Conservation (phyloP, 805 yeast species). For the Kregervanrija pseudodelftensis region DNA sequence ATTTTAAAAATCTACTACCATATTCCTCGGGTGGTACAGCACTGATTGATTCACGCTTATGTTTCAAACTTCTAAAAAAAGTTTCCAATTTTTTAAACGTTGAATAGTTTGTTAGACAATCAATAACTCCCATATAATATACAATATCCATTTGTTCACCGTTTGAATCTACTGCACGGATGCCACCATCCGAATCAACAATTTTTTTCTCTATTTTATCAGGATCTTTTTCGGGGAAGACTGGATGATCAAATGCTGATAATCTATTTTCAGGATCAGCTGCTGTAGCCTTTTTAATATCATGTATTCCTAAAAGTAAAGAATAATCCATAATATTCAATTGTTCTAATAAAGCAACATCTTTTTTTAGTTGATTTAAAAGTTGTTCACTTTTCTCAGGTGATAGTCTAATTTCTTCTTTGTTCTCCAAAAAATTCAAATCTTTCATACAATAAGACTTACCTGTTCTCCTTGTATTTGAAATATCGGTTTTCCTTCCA, state of each 20-base stretch:
- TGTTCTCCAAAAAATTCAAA: constrained; percentile 72
- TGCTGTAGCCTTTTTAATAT: constrained; percentile 46
- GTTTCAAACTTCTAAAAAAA: constrained; percentile 67
- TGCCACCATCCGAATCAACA: constrained; percentile 61
- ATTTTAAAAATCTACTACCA: constrained; percentile 76
- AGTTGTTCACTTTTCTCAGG: constrained; percentile 57
- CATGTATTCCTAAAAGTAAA: constrained; percentile 80
- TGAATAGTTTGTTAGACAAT: constrained; percentile 80
- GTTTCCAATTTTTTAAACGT: constrained; percentile 76
- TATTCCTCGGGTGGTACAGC: constrained; percentile 89
- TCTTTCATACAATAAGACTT: constrained; percentile 64
- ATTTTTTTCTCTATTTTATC: constrained; percentile 8
- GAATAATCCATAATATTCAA: constrained; percentile 96
- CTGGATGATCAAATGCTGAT: constrained; percentile 20
- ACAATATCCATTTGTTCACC: constrained; percentile 58
- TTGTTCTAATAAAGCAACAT: constrained; percentile 62
- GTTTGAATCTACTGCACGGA: constrained; percentile 58
- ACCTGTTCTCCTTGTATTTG: constrained; percentile 22
- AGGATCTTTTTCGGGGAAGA: constrained; percentile 8
- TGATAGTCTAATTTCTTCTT: constrained; percentile 65
- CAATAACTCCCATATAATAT: constrained; percentile 90
- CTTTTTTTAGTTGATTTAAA: constrained; percentile 63
- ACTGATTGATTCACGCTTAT: constrained; percentile 64
- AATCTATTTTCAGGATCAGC: constrained; percentile 19
- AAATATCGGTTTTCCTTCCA: constrained; percentile 57